A percentile compares a stretch with the other conserved stretches of the same genome.
Evolutionary conservation across 1,284 basidiomycete genomes (phyloP).

Genomic region (Irpex sp.): DNA sequence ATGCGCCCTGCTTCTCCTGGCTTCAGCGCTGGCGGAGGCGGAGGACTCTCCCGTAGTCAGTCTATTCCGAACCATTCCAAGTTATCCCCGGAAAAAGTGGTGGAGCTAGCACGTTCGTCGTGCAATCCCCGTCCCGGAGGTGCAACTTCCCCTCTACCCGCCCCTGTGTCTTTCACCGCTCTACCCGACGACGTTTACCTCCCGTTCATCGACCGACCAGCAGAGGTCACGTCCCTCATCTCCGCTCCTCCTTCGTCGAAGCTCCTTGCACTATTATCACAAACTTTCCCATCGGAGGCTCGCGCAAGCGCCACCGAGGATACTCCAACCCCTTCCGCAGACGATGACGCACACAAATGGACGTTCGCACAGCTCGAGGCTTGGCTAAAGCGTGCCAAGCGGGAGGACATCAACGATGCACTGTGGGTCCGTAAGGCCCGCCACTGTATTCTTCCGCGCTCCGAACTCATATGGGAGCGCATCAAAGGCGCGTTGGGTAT

Average conservation of each 20-base stretch:
- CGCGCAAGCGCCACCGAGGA: constrained; percentile 21
- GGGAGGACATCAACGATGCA: constrained; percentile 54
- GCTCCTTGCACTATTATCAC: constrained; percentile 64
- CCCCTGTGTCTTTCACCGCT: constrained; percentile 60
- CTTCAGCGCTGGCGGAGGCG: neutral
- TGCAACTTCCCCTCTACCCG: constrained; percentile 15
- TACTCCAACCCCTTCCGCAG: constrained; percentile 26
- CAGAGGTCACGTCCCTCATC: constrained; percentile 62
- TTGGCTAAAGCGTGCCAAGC: constrained; percentile 59
- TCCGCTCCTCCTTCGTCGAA: constrained; percentile 58
- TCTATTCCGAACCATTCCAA: constrained; percentile 25
- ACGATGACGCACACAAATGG: constrained; percentile 51
- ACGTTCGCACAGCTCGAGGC: constrained; percentile 50
- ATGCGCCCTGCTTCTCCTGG: constrained; percentile 25
- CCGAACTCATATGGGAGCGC: constrained; percentile 80
- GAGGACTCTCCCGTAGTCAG: constrained; percentile 9
- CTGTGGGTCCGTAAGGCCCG: constrained; percentile 62
- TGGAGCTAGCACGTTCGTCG: constrained; percentile 61
- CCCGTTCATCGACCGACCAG: constrained; percentile 72
- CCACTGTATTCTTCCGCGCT: constrained; percentile 63
- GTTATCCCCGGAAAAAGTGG: constrained; percentile 62
- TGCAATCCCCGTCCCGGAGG: constrained; percentile 38
- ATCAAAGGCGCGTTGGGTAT: constrained; percentile 76
- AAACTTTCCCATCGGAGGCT: constrained; percentile 49
- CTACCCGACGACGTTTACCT: constrained; percentile 68